Conservation (phyloP, 441 rosid genomes). For the Oxalis stricta region DNA sequence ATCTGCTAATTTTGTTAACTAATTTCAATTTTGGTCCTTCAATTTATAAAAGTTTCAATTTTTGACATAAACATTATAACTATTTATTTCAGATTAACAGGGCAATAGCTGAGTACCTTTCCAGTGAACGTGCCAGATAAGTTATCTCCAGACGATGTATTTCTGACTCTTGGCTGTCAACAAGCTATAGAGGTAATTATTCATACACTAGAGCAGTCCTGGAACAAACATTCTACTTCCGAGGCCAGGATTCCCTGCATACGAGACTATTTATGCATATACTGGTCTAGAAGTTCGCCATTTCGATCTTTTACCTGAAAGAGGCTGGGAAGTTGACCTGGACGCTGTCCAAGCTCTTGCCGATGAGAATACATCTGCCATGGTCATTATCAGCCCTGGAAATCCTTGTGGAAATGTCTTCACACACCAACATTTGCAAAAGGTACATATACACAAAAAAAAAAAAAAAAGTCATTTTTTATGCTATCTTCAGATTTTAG, state of each 20-base stretch:
- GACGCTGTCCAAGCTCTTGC: constrained; percentile 31
- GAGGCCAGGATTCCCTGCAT: constrained; percentile 40
- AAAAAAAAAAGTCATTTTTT: no score
- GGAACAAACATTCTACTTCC: constrained; percentile 49
- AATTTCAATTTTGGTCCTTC: not conserved
- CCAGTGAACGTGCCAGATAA: constrained; percentile 31
- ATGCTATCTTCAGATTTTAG: no score
- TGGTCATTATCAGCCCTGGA: constrained; percentile 42
- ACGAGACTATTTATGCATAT: constrained; percentile 25
- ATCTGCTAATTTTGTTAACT: no score
- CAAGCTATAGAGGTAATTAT: constrained; percentile 34
- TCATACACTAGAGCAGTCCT: constrained; percentile 25
- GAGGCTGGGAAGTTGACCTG: constrained; percentile 50
- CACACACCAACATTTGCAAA: constrained; percentile 29
- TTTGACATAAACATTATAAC: no score
- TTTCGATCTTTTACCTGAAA: constrained; percentile 46
- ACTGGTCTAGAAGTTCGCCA: constrained; percentile 36
- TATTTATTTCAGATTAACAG: constrained; percentile 7
- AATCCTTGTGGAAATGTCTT: constrained; percentile 60
- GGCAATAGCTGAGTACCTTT: constrained; percentile 51
- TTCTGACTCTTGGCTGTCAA: constrained; percentile 34
- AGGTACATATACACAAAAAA: constrained; percentile 17
- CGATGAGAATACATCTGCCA: constrained; percentile 38
- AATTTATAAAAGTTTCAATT: no score
- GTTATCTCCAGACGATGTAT: constrained; percentile 38